Percentiles rank a stretch among this genome's conserved stretches.
phyloP scores from a whole-genome alignment of 140 eudicot species.

The Stevia rebaudiana region DNA sequence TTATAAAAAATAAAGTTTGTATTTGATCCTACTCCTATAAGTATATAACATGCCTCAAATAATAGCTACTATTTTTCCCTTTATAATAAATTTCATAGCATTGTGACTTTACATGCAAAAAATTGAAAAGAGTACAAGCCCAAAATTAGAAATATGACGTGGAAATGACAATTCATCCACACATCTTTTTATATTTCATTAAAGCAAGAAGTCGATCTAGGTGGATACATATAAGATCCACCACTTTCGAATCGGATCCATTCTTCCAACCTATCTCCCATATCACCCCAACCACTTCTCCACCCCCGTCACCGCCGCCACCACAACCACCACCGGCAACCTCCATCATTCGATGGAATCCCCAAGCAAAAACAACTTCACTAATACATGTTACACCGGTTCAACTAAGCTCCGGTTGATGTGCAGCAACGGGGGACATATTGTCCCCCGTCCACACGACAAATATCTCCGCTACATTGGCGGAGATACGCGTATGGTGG shows the following conservation, averaged over 20 bases:
- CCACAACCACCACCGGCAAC: neutral
- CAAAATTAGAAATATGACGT: slow-evolving; percentile 14
- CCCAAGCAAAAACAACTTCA: slow-evolving; percentile 27
- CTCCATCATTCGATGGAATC: slow-evolving; percentile 43
- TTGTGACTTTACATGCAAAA: neutral
- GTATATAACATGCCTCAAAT: no score
- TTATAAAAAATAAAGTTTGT: no score
- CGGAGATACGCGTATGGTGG: slow-evolving; percentile 76
- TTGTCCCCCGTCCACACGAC: slow-evolving; percentile 87
- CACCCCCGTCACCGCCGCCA: slow-evolving; percentile 14
- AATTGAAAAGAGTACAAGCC: neutral
- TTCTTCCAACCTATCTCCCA: neutral
- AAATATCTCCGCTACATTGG: slow-evolving; percentile 73
- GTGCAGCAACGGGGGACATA: slow-evolving; percentile 94
- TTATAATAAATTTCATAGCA: no score
- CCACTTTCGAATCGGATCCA: no score
- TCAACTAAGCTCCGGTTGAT: slow-evolving; percentile 58
- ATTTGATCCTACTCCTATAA: no score
- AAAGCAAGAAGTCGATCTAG: neutral
- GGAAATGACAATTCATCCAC: slow-evolving; percentile 20
- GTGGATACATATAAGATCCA: neutral
- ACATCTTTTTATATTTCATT: neutral
- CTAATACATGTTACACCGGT: neutral
- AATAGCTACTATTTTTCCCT: no score
- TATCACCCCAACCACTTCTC: neutral